These are phyloP conservation scores for Exobasidium rhododendri DNA, from an alignment of 1,284 basidiomycete genomes.

Conservation along the genomic window DNA sequence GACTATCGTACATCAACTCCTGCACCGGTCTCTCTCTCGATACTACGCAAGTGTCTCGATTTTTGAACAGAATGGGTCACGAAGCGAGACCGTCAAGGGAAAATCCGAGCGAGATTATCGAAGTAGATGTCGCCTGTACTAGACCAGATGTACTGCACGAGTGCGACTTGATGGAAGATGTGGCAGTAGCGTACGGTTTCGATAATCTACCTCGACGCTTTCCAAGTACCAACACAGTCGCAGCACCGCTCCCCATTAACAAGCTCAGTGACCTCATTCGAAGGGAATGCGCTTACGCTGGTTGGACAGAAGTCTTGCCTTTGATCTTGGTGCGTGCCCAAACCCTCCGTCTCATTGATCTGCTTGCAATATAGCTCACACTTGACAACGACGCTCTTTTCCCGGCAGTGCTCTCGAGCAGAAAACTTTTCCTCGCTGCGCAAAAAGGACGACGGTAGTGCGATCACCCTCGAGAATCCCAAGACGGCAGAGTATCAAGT, in stretches of 20 bases:
- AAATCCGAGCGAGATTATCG: conserved; percentile 39
- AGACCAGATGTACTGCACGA: conserved; percentile 96
- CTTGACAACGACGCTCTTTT: background rate
- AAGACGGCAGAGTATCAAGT: conserved; percentile 98
- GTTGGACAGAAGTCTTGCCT: conserved; percentile 92
- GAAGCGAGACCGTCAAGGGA: conserved; percentile 22
- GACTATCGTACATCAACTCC: conserved; percentile 87
- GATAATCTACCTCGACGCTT: conserved; percentile 90
- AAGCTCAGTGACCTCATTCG: conserved; percentile 85
- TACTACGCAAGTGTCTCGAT: conserved; percentile 63
- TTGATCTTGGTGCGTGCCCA: conserved; percentile 67
- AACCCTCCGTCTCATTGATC: background rate
- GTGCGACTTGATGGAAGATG: conserved; percentile 97
- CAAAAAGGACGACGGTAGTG: conserved; percentile 75
- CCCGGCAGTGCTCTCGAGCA: conserved; percentile 82
- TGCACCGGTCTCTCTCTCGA: conserved; percentile 80
- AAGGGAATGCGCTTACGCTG: conserved; percentile 84
- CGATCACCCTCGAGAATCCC: conserved; percentile 89
- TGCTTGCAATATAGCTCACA: background rate
- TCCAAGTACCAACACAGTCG: conserved; percentile 92
- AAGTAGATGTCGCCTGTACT: conserved; percentile 78
- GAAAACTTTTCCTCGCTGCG: conserved; percentile 95
- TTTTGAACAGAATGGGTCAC: conserved; percentile 71
- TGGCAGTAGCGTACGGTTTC: conserved; percentile 95
- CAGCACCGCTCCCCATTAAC: conserved; percentile 84